phyloP scores from a whole-genome alignment of 345 rosid species.

The Eucalyptus rudis region DNA sequence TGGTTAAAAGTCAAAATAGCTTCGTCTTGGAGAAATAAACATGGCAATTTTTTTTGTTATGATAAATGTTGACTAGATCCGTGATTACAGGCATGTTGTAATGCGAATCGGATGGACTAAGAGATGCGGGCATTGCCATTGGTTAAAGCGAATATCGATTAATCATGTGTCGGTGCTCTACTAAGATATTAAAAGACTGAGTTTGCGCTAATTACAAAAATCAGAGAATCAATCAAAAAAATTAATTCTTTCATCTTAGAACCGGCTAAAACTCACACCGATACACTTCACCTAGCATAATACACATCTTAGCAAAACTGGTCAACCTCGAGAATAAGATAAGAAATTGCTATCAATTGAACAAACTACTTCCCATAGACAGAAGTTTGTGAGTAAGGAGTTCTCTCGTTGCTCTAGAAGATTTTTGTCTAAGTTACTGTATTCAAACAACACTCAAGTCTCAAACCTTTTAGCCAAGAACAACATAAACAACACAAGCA shows the following conservation, averaged over 20 bases:
- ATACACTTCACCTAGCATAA: neutral
- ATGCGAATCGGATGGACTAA: neutral
- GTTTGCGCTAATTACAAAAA: neutral
- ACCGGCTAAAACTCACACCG: neutral
- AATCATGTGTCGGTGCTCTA: neutral
- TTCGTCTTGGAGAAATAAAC: neutral
- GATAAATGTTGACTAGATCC: neutral
- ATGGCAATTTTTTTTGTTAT: neutral
- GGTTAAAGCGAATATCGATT: neutral
- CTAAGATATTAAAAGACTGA: neutral
- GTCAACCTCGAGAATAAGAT: neutral
- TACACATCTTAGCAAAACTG: neutral
- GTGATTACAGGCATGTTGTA: neutral
- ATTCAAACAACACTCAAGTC: neutral
- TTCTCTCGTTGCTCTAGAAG: neutral
- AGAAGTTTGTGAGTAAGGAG: neutral
- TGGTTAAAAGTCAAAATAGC: neutral
- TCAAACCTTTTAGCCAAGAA: neutral
- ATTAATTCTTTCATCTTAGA: neutral
- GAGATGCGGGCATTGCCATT: neutral
- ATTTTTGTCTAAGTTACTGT: neutral
- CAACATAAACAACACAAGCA: neutral
- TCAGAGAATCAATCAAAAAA: neutral
- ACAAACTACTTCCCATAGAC: neutral
- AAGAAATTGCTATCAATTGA: neutral